Evolutionary conservation across 345 rosid species (phyloP).

Genomic region (thale cress (Arabidopsis thaliana)): DNA sequence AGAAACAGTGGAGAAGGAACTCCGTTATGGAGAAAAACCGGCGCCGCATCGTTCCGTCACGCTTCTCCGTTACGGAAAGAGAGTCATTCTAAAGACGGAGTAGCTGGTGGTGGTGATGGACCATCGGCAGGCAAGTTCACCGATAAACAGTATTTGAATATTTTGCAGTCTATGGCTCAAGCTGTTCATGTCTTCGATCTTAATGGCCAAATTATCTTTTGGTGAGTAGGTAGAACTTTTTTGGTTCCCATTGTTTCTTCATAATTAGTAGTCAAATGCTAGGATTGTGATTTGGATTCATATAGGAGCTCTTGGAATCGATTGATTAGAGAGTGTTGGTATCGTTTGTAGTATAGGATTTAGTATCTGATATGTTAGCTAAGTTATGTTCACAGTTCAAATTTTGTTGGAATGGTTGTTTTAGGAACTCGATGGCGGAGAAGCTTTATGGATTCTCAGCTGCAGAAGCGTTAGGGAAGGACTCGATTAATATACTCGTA

Average conservation of each 20-base stretch:
- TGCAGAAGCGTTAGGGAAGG: slow-evolving; percentile 78
- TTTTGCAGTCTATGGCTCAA: slow-evolving; percentile 97
- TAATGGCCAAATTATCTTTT: slow-evolving; percentile 68
- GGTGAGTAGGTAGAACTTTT: slow-evolving; percentile 57
- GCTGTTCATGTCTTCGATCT: slow-evolving; percentile 85
- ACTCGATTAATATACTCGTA: slow-evolving; percentile 64
- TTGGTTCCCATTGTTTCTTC: neutral
- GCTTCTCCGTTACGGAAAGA: slow-evolving; percentile 91
- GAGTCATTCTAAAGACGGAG: slow-evolving; percentile 47
- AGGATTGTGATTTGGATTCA: slow-evolving; percentile 2
- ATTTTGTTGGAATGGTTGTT: slow-evolving; percentile 35
- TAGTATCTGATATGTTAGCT: neutral
- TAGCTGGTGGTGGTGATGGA: slow-evolving; percentile 38
- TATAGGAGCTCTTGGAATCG: neutral
- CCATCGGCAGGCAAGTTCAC: slow-evolving; percentile 71
- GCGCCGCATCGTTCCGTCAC: slow-evolving; percentile 71
- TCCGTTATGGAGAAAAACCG: slow-evolving; percentile 56
- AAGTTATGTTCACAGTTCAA: slow-evolving; percentile 1
- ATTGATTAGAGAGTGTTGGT: neutral
- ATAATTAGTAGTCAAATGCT: slow-evolving; percentile 8
- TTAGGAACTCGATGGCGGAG: slow-evolving; percentile 93
- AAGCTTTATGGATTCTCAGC: slow-evolving; percentile 80
- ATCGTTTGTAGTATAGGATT: neutral
- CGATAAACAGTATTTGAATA: slow-evolving; percentile 84
- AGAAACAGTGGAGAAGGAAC: slow-evolving; percentile 47